Evolutionary conservation across 306 rosid genomes (phyloP).

Genomic region (Sicyos baderoa): DNA sequence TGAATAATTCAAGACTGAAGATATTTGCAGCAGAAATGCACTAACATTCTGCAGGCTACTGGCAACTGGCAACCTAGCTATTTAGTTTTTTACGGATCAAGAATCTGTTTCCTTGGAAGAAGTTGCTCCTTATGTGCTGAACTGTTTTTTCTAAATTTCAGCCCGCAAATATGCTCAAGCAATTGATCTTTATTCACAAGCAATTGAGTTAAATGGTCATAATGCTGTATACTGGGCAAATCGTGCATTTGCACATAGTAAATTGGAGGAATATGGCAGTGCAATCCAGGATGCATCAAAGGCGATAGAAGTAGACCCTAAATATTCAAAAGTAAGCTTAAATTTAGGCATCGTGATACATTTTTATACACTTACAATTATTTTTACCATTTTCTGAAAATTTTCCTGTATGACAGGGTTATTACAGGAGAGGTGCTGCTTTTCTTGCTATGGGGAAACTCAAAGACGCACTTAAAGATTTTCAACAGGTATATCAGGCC

Average conservation of each 20-base stretch:
- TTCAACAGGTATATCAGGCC: slow-evolving; percentile 67
- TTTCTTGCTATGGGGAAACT: slow-evolving; percentile 89
- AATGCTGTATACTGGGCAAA: slow-evolving; percentile 93
- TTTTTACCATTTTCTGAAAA: slow-evolving; percentile 2
- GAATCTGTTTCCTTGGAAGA: background rate
- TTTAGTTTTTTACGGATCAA: background rate
- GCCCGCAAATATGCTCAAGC: slow-evolving; percentile 83
- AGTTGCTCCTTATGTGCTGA: slow-evolving; percentile 21
- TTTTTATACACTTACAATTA: background rate
- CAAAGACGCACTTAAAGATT: slow-evolving; percentile 95
- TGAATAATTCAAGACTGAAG: background rate
- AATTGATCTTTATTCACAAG: slow-evolving; percentile 78
- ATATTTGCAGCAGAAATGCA: background rate
- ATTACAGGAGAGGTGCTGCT: slow-evolving; percentile 94
- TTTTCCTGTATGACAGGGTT: slow-evolving; percentile 56
- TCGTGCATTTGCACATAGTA: slow-evolving; percentile 90
- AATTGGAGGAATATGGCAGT: slow-evolving; percentile 93
- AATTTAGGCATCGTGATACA: background rate
- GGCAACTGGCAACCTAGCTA: background rate
- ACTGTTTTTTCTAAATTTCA: slow-evolving; percentile 33
- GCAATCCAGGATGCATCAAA: slow-evolving; percentile 90
- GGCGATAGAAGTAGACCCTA: slow-evolving; percentile 92
- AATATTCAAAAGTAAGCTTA: slow-evolving; percentile 69
- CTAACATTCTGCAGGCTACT: background rate
- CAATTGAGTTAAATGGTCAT: slow-evolving; percentile 60